Percentiles rank a stretch among this genome's conserved stretches.
These are phyloP conservation scores for Ilyonectria sp. DNA, from an alignment of 2,329 filamentous ascomycete species.

Conservation along the genomic window DNA sequence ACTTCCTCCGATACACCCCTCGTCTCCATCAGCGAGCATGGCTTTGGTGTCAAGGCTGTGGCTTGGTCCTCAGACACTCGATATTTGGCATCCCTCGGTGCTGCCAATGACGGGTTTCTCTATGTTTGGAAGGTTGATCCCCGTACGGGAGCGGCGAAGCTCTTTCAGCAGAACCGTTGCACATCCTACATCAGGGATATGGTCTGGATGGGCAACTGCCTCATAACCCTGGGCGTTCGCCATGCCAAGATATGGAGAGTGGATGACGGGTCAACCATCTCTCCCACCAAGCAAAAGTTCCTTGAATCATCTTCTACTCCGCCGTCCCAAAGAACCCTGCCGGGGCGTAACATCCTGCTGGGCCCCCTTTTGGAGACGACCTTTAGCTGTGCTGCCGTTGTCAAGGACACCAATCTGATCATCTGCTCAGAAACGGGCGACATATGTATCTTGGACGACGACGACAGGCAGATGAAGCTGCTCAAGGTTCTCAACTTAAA, in stretches of 20 bases:
- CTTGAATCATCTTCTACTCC: constrained; percentile 57
- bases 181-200: constrained; percentile 89
- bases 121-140: constrained; percentile 91
- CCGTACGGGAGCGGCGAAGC: constrained; percentile 83
- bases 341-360: constrained; percentile 89
- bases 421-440: constrained; percentile 91
- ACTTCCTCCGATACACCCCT: constrained; percentile 85
- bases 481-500: constrained; percentile 75
- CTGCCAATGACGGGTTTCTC: constrained; percentile 92
- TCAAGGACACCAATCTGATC: constrained; percentile 78
- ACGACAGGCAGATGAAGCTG: constrained; percentile 79
- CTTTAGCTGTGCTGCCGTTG: constrained; percentile 85
- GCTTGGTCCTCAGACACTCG: constrained; percentile 91
- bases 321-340: constrained; percentile 73
- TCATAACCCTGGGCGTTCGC: constrained; percentile 90
- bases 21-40: constrained; percentile 90
- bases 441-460: constrained; percentile 89
- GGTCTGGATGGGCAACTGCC: constrained; percentile 87
- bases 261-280: constrained; percentile 74
- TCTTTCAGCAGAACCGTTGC: constrained; percentile 92
- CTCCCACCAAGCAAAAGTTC: constrained; percentile 76
- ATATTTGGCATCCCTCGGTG: constrained; percentile 90
- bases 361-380: constrained; percentile 86
- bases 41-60: constrained; percentile 88
- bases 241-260: constrained; percentile 96